These are phyloP conservation scores for Saccharomycopsis synnaedendra DNA, from an alignment of 805 yeast genomes.

Conservation along the genomic window DNA sequence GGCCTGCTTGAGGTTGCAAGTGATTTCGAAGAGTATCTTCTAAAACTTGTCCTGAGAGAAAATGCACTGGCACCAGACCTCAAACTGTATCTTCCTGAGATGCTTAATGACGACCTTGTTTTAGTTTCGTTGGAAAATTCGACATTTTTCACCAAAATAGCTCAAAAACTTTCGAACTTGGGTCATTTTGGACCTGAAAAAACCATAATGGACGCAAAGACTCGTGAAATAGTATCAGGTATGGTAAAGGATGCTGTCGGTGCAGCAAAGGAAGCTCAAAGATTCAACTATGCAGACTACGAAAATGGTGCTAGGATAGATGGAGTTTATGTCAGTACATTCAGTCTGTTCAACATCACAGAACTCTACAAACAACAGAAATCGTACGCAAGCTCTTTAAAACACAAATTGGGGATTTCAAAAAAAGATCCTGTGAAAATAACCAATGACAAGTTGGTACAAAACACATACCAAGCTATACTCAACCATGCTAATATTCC, in stretches of 20 bases:
- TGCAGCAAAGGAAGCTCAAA: no score
- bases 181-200: no score
- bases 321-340: constrained; percentile 8
- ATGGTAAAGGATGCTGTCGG: neutral
- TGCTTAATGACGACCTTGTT: no score
- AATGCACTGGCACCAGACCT: no score
- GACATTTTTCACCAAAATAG: no score
- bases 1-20: no score
- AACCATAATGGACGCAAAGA: neutral
- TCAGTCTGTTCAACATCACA: constrained; percentile 13
- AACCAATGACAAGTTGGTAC: constrained; percentile 5
- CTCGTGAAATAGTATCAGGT: neutral
- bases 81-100: no score
- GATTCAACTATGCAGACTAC: constrained; percentile 13
- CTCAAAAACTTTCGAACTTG: no score
- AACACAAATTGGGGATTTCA: neutral
- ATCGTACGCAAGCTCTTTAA: neutral
- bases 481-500: constrained; percentile 7
- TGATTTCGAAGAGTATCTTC: no score
- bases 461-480: constrained; percentile 15
- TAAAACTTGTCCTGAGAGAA: no score
- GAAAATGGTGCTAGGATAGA: constrained; percentile 16
- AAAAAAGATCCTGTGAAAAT: neutral
- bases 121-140: no score
- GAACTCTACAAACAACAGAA: constrained; percentile 1